Conservation (phyloP, 768 basidiomycete genomes). For the Lactarius tabidus region DNA sequence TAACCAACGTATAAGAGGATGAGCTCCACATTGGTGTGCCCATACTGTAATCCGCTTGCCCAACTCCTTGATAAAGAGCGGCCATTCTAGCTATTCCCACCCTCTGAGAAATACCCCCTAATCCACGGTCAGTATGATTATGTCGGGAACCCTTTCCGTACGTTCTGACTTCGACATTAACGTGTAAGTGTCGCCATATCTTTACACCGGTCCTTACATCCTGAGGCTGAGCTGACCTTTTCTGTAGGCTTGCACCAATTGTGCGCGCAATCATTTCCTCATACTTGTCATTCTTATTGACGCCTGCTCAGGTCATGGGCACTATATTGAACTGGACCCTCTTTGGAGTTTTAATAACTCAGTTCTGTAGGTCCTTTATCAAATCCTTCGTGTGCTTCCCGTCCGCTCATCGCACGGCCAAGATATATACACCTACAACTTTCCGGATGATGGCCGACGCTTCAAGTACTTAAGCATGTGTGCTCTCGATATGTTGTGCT, state of each 20-base stretch:
- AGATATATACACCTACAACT: slow-evolving; percentile 20
- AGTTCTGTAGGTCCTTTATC: slow-evolving; percentile 7
- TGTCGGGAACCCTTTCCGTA: background rate
- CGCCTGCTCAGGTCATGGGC: slow-evolving; percentile 9
- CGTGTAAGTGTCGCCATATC: background rate
- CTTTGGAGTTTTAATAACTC: slow-evolving; percentile 10
- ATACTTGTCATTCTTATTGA: background rate
- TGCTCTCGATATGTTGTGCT: too few relatives aligned
- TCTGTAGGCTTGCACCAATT: slow-evolving; percentile 8
- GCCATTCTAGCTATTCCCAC: background rate
- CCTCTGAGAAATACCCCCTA: too few relatives aligned
- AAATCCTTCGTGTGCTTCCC: background rate
- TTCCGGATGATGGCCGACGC: background rate
- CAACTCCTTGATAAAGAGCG: background rate
- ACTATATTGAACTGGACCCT: slow-evolving; percentile 14
- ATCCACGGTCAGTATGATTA: background rate
- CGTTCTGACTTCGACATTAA: background rate
- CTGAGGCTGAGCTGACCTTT: background rate
- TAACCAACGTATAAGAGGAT: background rate
- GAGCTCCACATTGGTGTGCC: background rate
- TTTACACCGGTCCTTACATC: background rate
- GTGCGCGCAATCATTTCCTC: background rate
- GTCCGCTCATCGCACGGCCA: background rate
- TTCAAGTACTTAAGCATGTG: background rate
- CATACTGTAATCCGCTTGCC: background rate